Evolutionary conservation across 2,329 filamentous ascomycete genomes (phyloP).

Genomic region (Alternaria gansuensis): DNA sequence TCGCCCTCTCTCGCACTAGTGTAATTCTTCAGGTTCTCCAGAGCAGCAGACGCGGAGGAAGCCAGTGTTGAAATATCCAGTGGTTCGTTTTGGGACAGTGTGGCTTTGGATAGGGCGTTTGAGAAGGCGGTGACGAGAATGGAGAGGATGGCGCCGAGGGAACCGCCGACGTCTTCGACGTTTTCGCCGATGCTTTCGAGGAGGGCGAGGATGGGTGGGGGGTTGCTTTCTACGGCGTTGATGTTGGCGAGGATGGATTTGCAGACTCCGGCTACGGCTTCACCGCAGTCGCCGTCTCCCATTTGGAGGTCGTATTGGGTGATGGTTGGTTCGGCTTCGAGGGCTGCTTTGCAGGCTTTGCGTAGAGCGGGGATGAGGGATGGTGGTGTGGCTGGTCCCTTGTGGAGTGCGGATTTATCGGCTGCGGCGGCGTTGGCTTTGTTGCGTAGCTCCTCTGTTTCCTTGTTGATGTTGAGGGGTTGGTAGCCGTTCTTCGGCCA

Average conservation of each 20-base stretch:
- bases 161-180: slow-evolving; percentile 77
- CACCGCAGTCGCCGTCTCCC: slow-evolving; percentile 88
- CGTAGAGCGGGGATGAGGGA: slow-evolving; percentile 53
- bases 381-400: slow-evolving; percentile 53
- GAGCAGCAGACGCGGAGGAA: slow-evolving; percentile 55
- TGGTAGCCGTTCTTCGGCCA: slow-evolving; percentile 62
- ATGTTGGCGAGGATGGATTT: slow-evolving; percentile 61
- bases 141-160: slow-evolving; percentile 76
- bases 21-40: slow-evolving; percentile 66
- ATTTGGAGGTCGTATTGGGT: slow-evolving; percentile 80
- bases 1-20: slow-evolving; percentile 89
- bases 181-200: slow-evolving; percentile 67
- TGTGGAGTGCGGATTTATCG: slow-evolving; percentile 27
- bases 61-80: slow-evolving; percentile 51
- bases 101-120: slow-evolving; percentile 50
- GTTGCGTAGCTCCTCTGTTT: slow-evolving; percentile 38
- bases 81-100: slow-evolving; percentile 37
- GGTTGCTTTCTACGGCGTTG: slow-evolving; percentile 65
- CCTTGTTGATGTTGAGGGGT: slow-evolving; percentile 37
- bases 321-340: slow-evolving; percentile 69
- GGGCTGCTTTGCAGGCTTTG: slow-evolving; percentile 58
- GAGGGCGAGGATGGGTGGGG: slow-evolving; percentile 61
- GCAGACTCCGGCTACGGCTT: slow-evolving; percentile 71
- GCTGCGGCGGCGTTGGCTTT: slow-evolving; percentile 43
- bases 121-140: slow-evolving; percentile 87